Evolutionary conservation across 2,329 filamentous ascomycete genomes (phyloP).

Genomic region (Diaporthe australafricana): DNA sequence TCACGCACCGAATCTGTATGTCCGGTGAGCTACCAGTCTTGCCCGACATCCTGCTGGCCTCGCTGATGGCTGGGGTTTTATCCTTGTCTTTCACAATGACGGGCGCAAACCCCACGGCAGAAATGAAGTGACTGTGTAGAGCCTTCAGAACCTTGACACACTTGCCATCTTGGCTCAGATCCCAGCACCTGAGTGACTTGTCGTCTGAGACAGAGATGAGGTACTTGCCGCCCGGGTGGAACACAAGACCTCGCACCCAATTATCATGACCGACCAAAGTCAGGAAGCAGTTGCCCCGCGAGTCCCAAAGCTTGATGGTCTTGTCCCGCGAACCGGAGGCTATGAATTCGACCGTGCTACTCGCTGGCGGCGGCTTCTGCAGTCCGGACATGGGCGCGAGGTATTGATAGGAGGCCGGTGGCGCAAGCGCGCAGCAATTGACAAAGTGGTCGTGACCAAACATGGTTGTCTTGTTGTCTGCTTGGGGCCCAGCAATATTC

Average conservation of each 20-base stretch:
- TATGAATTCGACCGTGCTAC: constrained; percentile 85
- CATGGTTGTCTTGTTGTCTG: constrained; percentile 82
- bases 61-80: constrained; percentile 48
- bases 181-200: constrained; percentile 94
- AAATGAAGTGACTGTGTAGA: constrained; percentile 86
- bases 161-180: constrained; percentile 88
- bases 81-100: constrained; percentile 38
- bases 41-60: constrained; percentile 51
- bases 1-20: constrained; percentile 82
- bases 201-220: constrained; percentile 88
- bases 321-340: constrained; percentile 93
- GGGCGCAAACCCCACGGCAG: constrained; percentile 52
- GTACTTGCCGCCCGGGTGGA: constrained; percentile 93
- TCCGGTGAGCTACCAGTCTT: constrained; percentile 62
- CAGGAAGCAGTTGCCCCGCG: constrained; percentile 84
- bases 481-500: constrained; percentile 78
- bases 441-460: constrained; percentile 88
- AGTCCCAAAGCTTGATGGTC: constrained; percentile 89
- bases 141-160: constrained; percentile 85
- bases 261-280: constrained; percentile 91
- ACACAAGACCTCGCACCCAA: constrained; percentile 88
- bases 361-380: constrained; percentile 82
- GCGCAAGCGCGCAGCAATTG: constrained; percentile 89
- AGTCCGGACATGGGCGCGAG: constrained; percentile 82
- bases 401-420: constrained; percentile 80